A percentile compares a stretch with the other conserved stretches of the same genome.
These are phyloP conservation scores for Fusarium equiseti DNA, from an alignment of 2,329 filamentous ascomycete species.

Conservation along the genomic window DNA sequence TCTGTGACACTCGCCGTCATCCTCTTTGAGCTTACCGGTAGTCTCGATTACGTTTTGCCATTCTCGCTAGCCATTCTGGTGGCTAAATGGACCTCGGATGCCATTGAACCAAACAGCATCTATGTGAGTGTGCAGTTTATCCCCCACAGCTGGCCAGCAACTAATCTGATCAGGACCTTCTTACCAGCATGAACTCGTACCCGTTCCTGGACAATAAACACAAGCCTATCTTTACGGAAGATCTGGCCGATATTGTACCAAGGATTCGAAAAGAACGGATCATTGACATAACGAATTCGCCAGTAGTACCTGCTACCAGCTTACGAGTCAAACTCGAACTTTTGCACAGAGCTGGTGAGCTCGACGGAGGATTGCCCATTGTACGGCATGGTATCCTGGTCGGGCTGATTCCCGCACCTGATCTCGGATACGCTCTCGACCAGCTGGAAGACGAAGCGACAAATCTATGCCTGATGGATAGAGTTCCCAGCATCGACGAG, in stretches of 20 bases:
- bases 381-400: slow-evolving; percentile 82
- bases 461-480: slow-evolving; percentile 84
- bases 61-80: slow-evolving; percentile 93
- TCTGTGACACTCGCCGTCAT: slow-evolving; percentile 96
- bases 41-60: slow-evolving; percentile 92
- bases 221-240: slow-evolving; percentile 89
- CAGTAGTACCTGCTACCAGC: slow-evolving; percentile 79
- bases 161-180: slow-evolving; percentile 72
- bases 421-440: slow-evolving; percentile 93
- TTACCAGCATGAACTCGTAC: slow-evolving; percentile 97
- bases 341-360: slow-evolving; percentile 85
- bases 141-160: background rate
- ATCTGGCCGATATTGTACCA: slow-evolving; percentile 87
- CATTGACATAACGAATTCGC: slow-evolving; percentile 89
- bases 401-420: slow-evolving; percentile 91
- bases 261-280: slow-evolving; percentile 79
- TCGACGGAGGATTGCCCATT: slow-evolving; percentile 93
- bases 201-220: slow-evolving; percentile 98
- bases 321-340: slow-evolving; percentile 85
- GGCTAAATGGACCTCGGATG: slow-evolving; percentile 98
- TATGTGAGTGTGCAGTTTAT: slow-evolving; percentile 68
- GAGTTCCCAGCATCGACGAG: slow-evolving; percentile 72
- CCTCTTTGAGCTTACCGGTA: slow-evolving; percentile 94
- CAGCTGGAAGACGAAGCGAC: slow-evolving; percentile 80
- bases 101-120: slow-evolving; percentile 92